Conservation (phyloP, 2,329 filamentous ascomycete species). For the Beauveria sp. region DNA sequence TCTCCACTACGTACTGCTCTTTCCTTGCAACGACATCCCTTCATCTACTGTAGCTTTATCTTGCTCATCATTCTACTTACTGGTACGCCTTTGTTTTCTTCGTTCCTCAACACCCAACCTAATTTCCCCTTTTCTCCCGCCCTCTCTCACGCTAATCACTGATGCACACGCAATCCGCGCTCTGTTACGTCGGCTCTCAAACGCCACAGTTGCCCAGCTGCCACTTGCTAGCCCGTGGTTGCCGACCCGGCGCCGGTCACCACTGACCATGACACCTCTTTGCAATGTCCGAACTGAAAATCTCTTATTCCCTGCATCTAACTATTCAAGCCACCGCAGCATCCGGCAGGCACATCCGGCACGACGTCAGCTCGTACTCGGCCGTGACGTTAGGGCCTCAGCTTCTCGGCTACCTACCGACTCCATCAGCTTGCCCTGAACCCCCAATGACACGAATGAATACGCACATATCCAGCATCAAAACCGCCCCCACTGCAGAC, state of each 20-base stretch:
- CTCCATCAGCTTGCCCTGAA: neutral
- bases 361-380: neutral
- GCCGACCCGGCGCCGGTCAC: conserved; percentile 1
- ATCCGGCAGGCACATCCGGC: neutral
- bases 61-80: neutral
- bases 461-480: neutral
- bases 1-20: neutral
- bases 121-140: neutral
- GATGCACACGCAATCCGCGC: neutral
- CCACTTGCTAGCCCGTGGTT: neutral
- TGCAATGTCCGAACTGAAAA: neutral
- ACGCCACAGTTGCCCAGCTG: neutral
- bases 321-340: neutral
- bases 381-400: neutral
- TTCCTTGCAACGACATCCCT: neutral
- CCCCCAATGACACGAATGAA: neutral
- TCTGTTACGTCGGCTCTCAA: neutral
- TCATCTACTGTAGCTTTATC: neutral
- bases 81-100: neutral
- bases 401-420: neutral
- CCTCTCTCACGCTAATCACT: neutral
- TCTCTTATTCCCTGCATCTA: neutral
- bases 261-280: neutral
- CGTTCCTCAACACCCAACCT: neutral
- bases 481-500: neutral